A percentile compares a stretch with the other conserved stretches of the same genome.
Evolutionary conservation across 2,329 filamentous ascomycete genomes (phyloP).

Genomic region (Colletotrichum sp.): DNA sequence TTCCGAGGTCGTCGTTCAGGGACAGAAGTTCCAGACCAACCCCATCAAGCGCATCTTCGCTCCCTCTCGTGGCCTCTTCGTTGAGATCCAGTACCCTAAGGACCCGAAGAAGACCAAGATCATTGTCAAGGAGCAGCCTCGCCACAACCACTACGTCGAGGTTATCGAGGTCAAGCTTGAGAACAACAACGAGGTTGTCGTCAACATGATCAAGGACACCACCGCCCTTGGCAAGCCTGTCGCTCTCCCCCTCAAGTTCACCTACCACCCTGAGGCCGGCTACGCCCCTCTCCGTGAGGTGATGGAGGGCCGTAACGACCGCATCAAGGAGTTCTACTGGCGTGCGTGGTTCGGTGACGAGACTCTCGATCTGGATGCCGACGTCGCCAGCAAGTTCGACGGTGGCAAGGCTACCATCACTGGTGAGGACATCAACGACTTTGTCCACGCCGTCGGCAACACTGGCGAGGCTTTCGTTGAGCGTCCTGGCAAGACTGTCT

Average conservation of each 20-base stretch:
- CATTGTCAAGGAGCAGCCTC: conserved; percentile 83
- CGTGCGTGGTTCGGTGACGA: conserved; percentile 95
- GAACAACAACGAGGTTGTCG: conserved; percentile 78
- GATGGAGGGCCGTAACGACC: conserved; percentile 94
- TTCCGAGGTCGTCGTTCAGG: conserved; percentile 92
- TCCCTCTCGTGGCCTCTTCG: conserved; percentile 83
- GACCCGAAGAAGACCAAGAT: conserved; percentile 85
- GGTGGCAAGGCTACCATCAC: conserved; percentile 89
- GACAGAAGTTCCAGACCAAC: conserved; percentile 96
- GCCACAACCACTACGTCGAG: conserved; percentile 84
- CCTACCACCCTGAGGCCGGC: conserved; percentile 91
- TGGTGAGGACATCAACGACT: conserved; percentile 93
- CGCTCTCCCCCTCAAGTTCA: conserved; percentile 86
- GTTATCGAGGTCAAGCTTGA: conserved; percentile 85
- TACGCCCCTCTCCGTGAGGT: conserved; percentile 98
- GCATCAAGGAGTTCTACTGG: conserved; percentile 99
- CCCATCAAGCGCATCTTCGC: conserved; percentile 91
- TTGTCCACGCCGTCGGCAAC: conserved; percentile 98
- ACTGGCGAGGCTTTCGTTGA: conserved; percentile 97
- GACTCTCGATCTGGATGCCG: conserved; percentile 79
- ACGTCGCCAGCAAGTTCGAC: conserved; percentile 87
- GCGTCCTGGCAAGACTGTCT: conserved; percentile 90
- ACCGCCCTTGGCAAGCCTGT: conserved; percentile 84
- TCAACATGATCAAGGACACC: conserved; percentile 92
- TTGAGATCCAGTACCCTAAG: conserved; percentile 85